phyloP scores from a whole-genome alignment of 2,329 filamentous ascomycete genomes.

The Cryoendolithus antarcticus region DNA sequence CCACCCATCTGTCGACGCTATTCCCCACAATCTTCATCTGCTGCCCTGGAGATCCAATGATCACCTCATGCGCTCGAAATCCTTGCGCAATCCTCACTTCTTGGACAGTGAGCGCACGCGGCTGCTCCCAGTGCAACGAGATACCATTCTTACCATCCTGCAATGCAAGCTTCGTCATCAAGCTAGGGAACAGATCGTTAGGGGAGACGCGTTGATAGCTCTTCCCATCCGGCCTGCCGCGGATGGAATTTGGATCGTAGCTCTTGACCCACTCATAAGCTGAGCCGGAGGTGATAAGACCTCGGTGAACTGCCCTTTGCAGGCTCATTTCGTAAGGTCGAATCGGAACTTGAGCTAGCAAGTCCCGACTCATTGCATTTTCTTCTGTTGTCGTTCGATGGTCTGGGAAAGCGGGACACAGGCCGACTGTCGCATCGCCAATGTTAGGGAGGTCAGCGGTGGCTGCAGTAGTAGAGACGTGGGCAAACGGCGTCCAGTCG shows the following conservation, averaged over 20 bases:
- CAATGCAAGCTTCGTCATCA: constrained; percentile 43
- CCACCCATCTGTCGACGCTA: constrained; percentile 58
- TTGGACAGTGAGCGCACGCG: constrained; percentile 49
- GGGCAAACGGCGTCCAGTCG: constrained; percentile 49
- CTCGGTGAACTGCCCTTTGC: constrained; percentile 16
- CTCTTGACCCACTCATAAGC: constrained; percentile 11
- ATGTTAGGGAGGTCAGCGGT: constrained; percentile 51
- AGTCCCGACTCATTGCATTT: constrained; percentile 27
- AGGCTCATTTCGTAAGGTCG: constrained; percentile 30
- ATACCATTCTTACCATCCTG: constrained; percentile 45
- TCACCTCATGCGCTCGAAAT: constrained; percentile 55
- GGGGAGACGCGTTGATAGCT: constrained; percentile 43
- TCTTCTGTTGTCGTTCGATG: constrained; percentile 44
- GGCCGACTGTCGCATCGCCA: constrained; percentile 46
- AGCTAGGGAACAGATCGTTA: constrained; percentile 45
- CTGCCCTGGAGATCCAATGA: constrained; percentile 44
- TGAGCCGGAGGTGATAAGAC: constrained; percentile 16
- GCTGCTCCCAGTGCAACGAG: constrained; percentile 53
- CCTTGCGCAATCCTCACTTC: constrained; percentile 60
- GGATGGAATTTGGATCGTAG: constrained; percentile 11
- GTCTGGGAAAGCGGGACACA: constrained; percentile 55
- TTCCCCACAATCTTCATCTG: constrained; percentile 64
- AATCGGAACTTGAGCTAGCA: constrained; percentile 48
- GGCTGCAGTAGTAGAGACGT: constrained; percentile 41
- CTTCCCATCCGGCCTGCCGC: constrained; percentile 9